A percentile compares a stretch with the other conserved stretches of the same genome.
Conservation (phyloP, 169 alveolate species). For the Plasmodium gallinaceum region DNA sequence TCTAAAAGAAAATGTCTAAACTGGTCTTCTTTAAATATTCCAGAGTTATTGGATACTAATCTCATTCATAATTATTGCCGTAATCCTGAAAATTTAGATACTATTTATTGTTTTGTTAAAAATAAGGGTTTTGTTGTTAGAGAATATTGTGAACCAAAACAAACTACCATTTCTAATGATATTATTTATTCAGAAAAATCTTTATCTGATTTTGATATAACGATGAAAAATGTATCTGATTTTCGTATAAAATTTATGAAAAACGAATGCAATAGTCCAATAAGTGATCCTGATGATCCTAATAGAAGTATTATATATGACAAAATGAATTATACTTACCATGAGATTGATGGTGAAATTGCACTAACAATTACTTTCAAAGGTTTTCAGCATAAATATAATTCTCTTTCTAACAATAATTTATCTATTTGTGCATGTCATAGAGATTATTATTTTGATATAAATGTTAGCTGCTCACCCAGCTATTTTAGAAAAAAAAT, state of each 20-base stretch:
- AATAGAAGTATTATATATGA: not conserved
- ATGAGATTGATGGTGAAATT: conserved; percentile 45
- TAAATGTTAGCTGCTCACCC: not conserved
- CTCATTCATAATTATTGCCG: conserved; percentile 57
- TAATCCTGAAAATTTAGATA: conserved; percentile 17
- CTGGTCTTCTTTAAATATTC: conserved; percentile 30
- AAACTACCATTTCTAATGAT: conserved; percentile 10
- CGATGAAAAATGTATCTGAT: conserved; percentile 75
- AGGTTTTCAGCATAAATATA: not conserved
- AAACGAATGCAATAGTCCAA: not conserved
- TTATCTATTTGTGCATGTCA: conserved; percentile 67
- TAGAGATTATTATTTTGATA: conserved; percentile 7
- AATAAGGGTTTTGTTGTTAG: conserved; percentile 12
- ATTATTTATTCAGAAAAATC: conserved; percentile 9
- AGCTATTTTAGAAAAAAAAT: not conserved
- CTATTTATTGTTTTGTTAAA: conserved; percentile 52
- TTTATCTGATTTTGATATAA: conserved; percentile 16
- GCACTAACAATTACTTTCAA: conserved; percentile 40
- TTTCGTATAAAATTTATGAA: conserved; percentile 16
- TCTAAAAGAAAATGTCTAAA: conserved; percentile 36
- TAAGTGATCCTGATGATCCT: not conserved
- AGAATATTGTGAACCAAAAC: conserved; percentile 43
- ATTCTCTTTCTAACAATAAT: not conserved
- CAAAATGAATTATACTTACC: conserved; percentile 23
- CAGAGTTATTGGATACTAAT: not conserved